Evolutionary conservation across 139 green algal genomes (phyloP), one percentile per base, ranked within the genome.

Genomic region (Zygnema cylindricum): DNA sequence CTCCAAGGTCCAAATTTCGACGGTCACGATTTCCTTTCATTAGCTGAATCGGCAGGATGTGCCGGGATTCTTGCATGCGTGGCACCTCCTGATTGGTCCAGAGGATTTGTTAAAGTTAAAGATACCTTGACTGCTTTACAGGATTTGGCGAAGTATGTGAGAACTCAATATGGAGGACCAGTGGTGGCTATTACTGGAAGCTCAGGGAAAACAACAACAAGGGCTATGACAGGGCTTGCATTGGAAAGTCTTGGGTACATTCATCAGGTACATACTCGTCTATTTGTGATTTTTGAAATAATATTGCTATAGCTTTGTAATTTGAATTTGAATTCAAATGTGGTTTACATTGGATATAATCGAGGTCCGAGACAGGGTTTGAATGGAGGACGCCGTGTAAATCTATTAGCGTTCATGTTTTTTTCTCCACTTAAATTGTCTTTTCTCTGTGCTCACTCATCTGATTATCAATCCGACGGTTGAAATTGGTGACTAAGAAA

Each of bases 161-260:
- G 79, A 33, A 49, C 21, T 38, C 43, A 69, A 16, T 93, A 86
- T 69, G 32, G 7, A 1, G 87, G 85, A 0, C 55, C 69, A 11
- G 55, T 88, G 63, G 84, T 91, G 23, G 85, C 69, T 32, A 87
- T 91, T n/a, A 90, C 63, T 41, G 85, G 91, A 21, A 93, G 89
- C 84, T 77, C 36, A 30, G 91, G 91, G 33, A 93, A 93, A 85
- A 93, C 91, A 1, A 93, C 91, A 25, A 55, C 85, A 2, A 43
- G 89, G 39, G 71, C 89, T 69, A 75, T 69, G 38, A 49, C 76
- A 86, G 30, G 11, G 23, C 32, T 77, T 1, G 38, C 81, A 1
- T 78, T 89, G 32, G 36, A 41, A 11, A 41, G 76, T 11, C 85
- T 89, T 43, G 85, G 76, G 2, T 57, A 84, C 30, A 39, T 92